These are phyloP conservation scores for Kernera saxatilis DNA, from an alignment of 345 rosid genomes.

Conservation along the genomic window DNA sequence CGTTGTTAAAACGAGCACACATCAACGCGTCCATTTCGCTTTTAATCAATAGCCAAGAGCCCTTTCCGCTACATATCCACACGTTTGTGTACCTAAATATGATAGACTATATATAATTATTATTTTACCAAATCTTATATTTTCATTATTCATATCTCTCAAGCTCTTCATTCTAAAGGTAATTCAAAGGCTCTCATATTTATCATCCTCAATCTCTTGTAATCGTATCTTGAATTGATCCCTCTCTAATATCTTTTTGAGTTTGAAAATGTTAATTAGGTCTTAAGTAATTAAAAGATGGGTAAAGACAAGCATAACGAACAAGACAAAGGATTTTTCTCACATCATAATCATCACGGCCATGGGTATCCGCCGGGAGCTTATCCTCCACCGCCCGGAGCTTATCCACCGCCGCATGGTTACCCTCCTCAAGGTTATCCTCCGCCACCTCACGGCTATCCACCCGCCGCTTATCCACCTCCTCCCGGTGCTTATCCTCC, in stretches of 20 bases:
- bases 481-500: slow-evolving; percentile 53
- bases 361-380: slow-evolving; percentile 37
- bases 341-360: slow-evolving; percentile 35
- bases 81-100: slow-evolving; percentile 3
- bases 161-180: slow-evolving; percentile 7
- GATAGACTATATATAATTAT: slow-evolving; percentile 7
- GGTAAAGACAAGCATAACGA: slow-evolving; percentile 29
- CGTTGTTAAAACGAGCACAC: slow-evolving; percentile 23
- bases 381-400: slow-evolving; percentile 54
- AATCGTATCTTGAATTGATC: neutral
- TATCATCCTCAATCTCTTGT: neutral
- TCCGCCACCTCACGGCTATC: slow-evolving; percentile 28
- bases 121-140: neutral
- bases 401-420: slow-evolving; percentile 45
- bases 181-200: neutral
- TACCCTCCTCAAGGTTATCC: slow-evolving; percentile 42
- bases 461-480: slow-evolving; percentile 32
- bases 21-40: slow-evolving; percentile 31
- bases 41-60: slow-evolving; percentile 22
- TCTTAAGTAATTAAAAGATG: neutral
- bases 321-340: slow-evolving; percentile 35
- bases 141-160: neutral
- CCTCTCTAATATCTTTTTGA: neutral
- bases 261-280: neutral
- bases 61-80: neutral